These are phyloP conservation scores for Sugiyamaella sp. DNA, from an alignment of 1,139 yeast species.

Conservation along the genomic window DNA sequence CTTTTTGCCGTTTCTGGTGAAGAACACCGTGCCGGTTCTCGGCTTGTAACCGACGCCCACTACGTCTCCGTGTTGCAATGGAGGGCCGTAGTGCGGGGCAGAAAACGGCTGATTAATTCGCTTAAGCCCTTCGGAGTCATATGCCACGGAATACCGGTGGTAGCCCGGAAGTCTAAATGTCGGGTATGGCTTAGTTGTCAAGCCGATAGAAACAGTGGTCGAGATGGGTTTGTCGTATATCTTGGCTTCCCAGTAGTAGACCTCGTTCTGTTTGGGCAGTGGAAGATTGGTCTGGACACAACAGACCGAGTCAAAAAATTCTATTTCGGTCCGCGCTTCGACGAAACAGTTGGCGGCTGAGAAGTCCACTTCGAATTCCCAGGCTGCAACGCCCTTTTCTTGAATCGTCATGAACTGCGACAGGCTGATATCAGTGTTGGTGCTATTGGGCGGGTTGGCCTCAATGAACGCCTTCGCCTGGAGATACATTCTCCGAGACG, in stretches of 20 bases:
- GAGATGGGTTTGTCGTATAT: conserved; percentile 61
- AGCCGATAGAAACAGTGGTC: conserved; percentile 69
- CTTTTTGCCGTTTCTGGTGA: conserved; percentile 89
- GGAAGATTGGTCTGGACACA: conserved; percentile 87
- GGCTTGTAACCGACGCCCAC: conserved; percentile 90
- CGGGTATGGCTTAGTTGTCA: conserved; percentile 89
- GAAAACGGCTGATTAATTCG: conserved; percentile 83
- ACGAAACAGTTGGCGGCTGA: conserved; percentile 62
- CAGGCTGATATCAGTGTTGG: conserved; percentile 47
- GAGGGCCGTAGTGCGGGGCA: conserved; percentile 74
- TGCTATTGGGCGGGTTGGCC: conserved; percentile 49
- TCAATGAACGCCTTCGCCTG: conserved; percentile 59
- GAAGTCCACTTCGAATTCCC: conserved; percentile 81
- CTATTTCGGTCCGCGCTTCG: conserved; percentile 73
- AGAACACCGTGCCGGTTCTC: conserved; percentile 77
- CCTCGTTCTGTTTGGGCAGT: conserved; percentile 81
- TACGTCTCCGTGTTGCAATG: conserved; percentile 79
- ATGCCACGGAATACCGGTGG: conserved; percentile 79
- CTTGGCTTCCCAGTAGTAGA: conserved; percentile 88
- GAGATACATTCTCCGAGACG: conserved; percentile 48
- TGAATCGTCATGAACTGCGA: conserved; percentile 63
- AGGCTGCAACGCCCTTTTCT: conserved; percentile 91
- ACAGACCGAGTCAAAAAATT: conserved; percentile 69
- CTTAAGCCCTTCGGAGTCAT: conserved; percentile 82
- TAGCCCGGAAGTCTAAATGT: conserved; percentile 85